Percentiles rank a stretch among this genome's conserved stretches.
These are phyloP conservation scores for Aegilops speltoides DNA, from an alignment of 176 grass and related monocot species.

Conservation along the genomic window DNA sequence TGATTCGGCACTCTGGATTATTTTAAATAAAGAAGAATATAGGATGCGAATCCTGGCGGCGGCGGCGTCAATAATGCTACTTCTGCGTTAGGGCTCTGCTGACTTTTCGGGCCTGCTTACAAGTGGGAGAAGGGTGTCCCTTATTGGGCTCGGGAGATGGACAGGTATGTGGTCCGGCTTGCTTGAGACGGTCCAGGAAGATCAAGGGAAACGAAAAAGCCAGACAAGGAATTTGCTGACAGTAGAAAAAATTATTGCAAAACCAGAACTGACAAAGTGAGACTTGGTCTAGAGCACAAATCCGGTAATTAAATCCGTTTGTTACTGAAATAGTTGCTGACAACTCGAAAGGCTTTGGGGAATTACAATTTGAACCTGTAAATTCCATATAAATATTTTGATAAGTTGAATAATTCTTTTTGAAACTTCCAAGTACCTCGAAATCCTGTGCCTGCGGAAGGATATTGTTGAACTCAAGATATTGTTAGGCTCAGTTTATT, in stretches of 20 bases:
- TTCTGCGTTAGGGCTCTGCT: background rate
- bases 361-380: background rate
- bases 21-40: background rate
- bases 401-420: background rate
- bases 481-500: background rate
- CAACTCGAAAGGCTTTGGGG: background rate
- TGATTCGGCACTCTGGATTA: background rate
- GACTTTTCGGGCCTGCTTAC: background rate
- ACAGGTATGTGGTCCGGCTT: background rate
- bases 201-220: background rate
- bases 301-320: background rate
- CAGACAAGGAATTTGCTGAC: background rate
- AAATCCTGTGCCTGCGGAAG: background rate
- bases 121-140: background rate
- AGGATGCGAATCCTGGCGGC: background rate
- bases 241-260: background rate
- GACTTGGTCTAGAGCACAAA: background rate
- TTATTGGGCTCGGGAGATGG: background rate
- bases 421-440: background rate
- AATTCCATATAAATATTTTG: background rate
- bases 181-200: background rate
- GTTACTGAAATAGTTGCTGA: background rate
- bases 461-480: background rate
- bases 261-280: background rate
- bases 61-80: background rate